A percentile compares a stretch with the other conserved stretches of the same genome.
Conservation (phyloP, 148 eudicot species). For the Agrostemma githago region DNA sequence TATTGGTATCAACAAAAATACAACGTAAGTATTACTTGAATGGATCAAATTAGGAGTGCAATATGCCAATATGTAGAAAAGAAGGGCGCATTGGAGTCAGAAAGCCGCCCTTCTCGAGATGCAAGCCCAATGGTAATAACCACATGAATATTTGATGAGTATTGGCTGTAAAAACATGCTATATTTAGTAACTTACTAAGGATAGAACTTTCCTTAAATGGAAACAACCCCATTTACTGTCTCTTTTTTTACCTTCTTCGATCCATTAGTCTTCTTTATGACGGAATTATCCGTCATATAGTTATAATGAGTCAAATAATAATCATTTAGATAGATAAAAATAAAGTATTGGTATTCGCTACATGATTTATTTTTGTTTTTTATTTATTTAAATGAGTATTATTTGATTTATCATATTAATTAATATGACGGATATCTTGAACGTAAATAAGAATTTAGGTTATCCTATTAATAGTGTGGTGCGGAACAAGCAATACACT, state of each 20-base stretch:
- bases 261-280: too few species aligned
- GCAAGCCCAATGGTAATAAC: conserved; percentile 2
- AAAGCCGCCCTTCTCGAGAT: conserved; percentile 19
- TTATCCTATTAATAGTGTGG: background rate
- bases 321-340: too few species aligned
- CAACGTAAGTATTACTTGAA: background rate
- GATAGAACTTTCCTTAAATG: conserved; percentile 7
- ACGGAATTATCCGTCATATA: too few species aligned
- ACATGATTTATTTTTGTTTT: too few species aligned
- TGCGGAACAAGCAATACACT: background rate
- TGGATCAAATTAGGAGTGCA: background rate
- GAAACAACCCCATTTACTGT: conserved; percentile 4
- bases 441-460: too few species aligned
- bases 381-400: too few species aligned
- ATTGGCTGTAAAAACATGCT: conserved; percentile 13
- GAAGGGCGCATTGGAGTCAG: conserved; percentile 5
- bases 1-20: background rate
- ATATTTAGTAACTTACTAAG: conserved; percentile 8
- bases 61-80: too few species aligned
- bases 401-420: too few species aligned
- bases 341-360: too few species aligned
- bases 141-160: background rate
- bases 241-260: background rate
- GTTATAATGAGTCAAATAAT: too few species aligned
- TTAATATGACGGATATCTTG: too few species aligned